These are phyloP conservation scores for Trametes pubescens DNA, from an alignment of 1,284 basidiomycete genomes.

Conservation along the genomic window DNA sequence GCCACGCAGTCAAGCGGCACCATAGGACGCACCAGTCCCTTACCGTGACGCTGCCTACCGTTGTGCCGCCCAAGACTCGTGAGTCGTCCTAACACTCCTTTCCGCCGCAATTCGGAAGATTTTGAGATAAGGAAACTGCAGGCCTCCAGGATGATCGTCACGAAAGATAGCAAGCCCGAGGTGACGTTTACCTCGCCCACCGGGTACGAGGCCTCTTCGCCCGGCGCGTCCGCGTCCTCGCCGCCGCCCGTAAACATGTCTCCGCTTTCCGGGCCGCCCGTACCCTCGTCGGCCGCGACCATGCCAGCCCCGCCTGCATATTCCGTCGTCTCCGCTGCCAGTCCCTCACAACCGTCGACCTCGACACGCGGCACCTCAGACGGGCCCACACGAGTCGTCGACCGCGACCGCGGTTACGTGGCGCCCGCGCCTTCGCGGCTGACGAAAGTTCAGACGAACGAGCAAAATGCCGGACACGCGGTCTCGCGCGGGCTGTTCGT, in stretches of 20 bases:
- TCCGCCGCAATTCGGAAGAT: background rate
- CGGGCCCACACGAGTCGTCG: too few relatives aligned
- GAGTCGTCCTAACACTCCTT: background rate
- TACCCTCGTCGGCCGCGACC: too few relatives aligned
- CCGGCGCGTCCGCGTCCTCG: background rate
- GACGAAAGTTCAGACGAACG: background rate
- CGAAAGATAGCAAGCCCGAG: background rate
- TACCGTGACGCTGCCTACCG: background rate
- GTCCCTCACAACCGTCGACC: background rate
- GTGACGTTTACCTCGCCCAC: background rate
- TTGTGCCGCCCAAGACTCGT: background rate
- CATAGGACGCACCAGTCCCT: too few relatives aligned
- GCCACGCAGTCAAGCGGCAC: too few relatives aligned
- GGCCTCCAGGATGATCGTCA: background rate
- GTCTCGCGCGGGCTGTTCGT: conserved; percentile 11
- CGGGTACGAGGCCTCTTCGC: background rate
- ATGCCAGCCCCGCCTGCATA: conserved; percentile 2
- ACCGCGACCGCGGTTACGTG: background rate
- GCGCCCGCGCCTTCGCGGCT: background rate
- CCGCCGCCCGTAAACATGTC: background rate
- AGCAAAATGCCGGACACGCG: conserved; percentile 7
- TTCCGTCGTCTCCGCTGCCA: background rate
- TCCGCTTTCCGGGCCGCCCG: background rate
- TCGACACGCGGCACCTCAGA: background rate
- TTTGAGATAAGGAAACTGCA: background rate